Conservation (phyloP, 768 basidiomycete genomes). For the Pulveroboletus ravenelii region DNA sequence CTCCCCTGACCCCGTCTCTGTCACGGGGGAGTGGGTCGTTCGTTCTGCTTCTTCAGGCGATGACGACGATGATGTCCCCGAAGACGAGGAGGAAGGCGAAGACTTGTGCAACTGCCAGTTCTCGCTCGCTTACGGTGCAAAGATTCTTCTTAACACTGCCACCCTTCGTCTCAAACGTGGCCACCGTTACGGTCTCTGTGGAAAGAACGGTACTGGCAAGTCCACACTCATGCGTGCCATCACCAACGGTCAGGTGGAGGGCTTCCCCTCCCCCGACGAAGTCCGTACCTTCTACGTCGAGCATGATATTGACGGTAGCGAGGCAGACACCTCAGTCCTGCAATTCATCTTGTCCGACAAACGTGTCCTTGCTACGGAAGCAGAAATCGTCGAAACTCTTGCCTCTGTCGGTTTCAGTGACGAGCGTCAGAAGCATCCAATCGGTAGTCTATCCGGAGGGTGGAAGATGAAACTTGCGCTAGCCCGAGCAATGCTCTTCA, state of each 20-base stretch:
- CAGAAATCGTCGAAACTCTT: slow-evolving; percentile 76
- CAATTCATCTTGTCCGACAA: slow-evolving; percentile 84
- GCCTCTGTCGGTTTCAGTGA: slow-evolving; percentile 89
- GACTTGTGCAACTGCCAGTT: slow-evolving; percentile 99
- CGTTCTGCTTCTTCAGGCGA: slow-evolving; percentile 77
- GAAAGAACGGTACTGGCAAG: slow-evolving; percentile 98
- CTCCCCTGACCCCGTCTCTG: slow-evolving; percentile 58
- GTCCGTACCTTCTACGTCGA: slow-evolving; percentile 99
- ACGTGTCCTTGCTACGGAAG: slow-evolving; percentile 66
- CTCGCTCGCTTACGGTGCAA: slow-evolving; percentile 98
- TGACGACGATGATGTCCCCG: slow-evolving; percentile 61
- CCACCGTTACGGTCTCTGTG: slow-evolving; percentile 97
- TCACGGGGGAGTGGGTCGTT: slow-evolving; percentile 84
- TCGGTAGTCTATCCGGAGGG: slow-evolving; percentile 92
- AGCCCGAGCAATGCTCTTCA: slow-evolving; percentile 96
- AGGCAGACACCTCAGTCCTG: slow-evolving; percentile 86
- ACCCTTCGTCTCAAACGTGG: slow-evolving; percentile 96
- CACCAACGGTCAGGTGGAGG: slow-evolving; percentile 94
- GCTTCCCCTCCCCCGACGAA: slow-evolving; percentile 95
- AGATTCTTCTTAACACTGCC: slow-evolving; percentile 96
- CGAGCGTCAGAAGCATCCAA: slow-evolving; percentile 78
- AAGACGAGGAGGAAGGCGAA: slow-evolving; percentile 97
- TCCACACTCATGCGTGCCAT: slow-evolving; percentile 92
- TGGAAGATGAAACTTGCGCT: slow-evolving; percentile 99
- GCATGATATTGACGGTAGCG: slow-evolving; percentile 96